A percentile compares a stretch with the other conserved stretches of the same genome.
Evolutionary conservation across 2,329 filamentous ascomycete species (phyloP).

Genomic region (Botrytis paeoniae): DNA sequence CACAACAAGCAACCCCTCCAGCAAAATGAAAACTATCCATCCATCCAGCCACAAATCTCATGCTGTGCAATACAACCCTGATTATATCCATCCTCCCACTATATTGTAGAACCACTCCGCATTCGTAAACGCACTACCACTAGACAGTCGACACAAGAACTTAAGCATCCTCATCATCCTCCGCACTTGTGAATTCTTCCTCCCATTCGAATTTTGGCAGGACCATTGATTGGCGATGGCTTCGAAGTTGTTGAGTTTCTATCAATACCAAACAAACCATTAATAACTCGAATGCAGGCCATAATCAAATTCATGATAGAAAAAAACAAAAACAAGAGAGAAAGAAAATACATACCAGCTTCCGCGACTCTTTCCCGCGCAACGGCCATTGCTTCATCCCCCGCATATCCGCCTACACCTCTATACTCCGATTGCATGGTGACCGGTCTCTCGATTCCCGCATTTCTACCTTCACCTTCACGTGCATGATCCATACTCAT

Average conservation of each 20-base stretch:
- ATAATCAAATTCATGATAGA: too few relatives aligned
- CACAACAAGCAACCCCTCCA: too few relatives aligned
- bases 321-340: not conserved
- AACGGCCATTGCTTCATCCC: not conserved
- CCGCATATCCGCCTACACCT: not conserved
- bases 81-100: not conserved
- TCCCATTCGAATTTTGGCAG: slow-evolving; percentile 4
- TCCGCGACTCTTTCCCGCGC: not conserved
- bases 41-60: too few relatives aligned
- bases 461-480: not conserved
- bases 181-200: not conserved
- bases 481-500: not conserved
- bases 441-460: not conserved
- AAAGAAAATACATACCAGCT: not conserved
- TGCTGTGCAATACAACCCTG: not conserved
- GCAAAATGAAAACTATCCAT: too few relatives aligned
- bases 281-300: too few relatives aligned
- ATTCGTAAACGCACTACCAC: not conserved
- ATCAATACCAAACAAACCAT: too few relatives aligned
- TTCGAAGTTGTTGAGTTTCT: not conserved
- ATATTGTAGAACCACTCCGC: fast-evolving
- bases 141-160: not conserved
- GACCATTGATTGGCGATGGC: not conserved
- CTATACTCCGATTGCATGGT: not conserved
- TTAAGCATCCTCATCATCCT: not conserved